Evolutionary conservation across 2,329 filamentous ascomycete species (phyloP), one percentile per base, ranked within the genome.

Genomic region (Grosmannia huntii): DNA sequence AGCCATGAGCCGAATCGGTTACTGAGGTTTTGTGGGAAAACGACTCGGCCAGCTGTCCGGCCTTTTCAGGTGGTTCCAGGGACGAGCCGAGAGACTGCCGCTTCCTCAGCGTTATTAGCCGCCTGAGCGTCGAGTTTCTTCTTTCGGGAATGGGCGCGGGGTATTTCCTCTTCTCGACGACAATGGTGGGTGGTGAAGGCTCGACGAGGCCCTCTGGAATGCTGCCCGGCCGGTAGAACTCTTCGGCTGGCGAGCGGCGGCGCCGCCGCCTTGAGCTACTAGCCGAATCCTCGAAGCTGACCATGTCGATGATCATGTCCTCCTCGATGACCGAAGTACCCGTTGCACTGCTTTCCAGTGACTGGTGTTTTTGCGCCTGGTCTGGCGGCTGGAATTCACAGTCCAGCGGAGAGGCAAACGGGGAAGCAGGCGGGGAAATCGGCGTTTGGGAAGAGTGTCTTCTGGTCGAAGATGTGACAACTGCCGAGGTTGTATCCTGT

Each of bases 381-480:
- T 12, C 19, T 5, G 7, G 41, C 19, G 16, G 41, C 19, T 44
- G 41, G 41, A 6, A 19, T 21, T 44, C 41, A n/a, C 5, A n/a
- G 41, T 44, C 41, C 7, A n/a, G 41, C 19, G 41, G 41, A 44
- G 41, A 44, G 41, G 19, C 9, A 41, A 7, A 41, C 10, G 21
- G n/a, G 9, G 49, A 41, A 1, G 36, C 38, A 10, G 49, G 58
- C 4, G 58, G 46, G 53, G 54, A 33, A 46, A 59, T 36, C 1
- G 31, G 53, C 1, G 52, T 41, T 1, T 57, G 55, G 4, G 56
- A 19, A 4, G 59, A 55, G 23, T 66, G 67, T 64, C 76, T 77
- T 62, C 74, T 77, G 67, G 74, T 81, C 28, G 76, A 82, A 28
- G 77, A 83, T n/a, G 76, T 83, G 19, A 83, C 68, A 16, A 79